Evolutionary conservation across 192 early-diverging fungal genomes (phyloP), one percentile per base, ranked within the genome.

Genomic region (Powellomyces hirtus): DNA sequence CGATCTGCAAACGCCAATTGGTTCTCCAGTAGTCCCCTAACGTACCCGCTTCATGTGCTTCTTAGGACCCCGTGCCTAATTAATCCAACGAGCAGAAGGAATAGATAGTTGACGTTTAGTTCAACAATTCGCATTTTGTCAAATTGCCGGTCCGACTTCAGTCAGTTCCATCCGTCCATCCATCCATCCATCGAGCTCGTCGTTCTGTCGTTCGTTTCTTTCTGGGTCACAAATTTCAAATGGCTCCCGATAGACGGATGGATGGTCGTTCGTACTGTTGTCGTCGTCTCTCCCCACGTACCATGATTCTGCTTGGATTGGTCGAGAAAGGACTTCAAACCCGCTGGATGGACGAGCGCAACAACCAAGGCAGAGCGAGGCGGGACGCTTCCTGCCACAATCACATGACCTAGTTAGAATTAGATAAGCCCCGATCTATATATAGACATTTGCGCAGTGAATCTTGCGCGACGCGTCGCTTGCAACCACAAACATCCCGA

Each of bases 11-110:
- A 18, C 46, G 2, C 26, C 36, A 31, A 14, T 7, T 24, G 2
- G 24, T 14, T 18, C 1, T 7, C 10, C 52, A 46, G 46, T 18
- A 16, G 8, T 14, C 3, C 37, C 29, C n/a, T 3, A 4, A 76
- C 79, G 44, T 75, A 84, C 78, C 73, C 97, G 94, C 93, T 99
- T 99, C 89, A 99, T 87, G 85, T 99, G 97, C 90, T 99, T 98
- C 88, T 94, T 96, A 64, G 94, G 95, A 83, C 97, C 97, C 75
- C 97, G 93, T 81, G 89, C 89, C 93, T 82, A 61, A 58, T 29
- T 13, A 27, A 16, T 0, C 44, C 26, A 44, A 52, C 45, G 38
- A 58, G 44, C 18, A 68, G 57, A 14, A 42, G 34, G 20, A n/a
- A 13, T 33, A 38, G 18, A 10, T 57, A 10, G 52, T 36, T 24